Conservation (phyloP, 129 eudicot species). For the Solidago caesia region DNA sequence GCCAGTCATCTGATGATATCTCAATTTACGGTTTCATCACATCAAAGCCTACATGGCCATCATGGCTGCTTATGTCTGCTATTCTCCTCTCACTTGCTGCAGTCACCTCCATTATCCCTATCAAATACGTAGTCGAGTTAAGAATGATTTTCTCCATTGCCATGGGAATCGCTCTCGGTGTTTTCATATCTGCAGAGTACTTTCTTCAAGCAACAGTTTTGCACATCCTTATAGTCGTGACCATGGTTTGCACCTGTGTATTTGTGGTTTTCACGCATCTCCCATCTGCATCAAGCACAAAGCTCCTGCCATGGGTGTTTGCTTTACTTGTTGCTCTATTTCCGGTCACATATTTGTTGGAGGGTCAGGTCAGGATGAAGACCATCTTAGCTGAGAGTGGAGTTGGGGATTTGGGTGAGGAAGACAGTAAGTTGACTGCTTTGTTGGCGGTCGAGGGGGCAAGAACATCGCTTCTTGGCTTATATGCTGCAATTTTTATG, state of each 20-base stretch:
- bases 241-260: constrained; percentile 83
- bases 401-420: constrained; percentile 57
- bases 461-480: constrained; percentile 89
- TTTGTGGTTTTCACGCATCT: constrained; percentile 91
- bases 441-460: constrained; percentile 92
- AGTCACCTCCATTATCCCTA: constrained; percentile 82
- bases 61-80: constrained; percentile 87
- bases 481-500: constrained; percentile 96
- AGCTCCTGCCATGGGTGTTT: constrained; percentile 86
- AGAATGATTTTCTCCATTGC: constrained; percentile 70
- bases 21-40: constrained; percentile 91
- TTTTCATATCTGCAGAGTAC: constrained; percentile 85
- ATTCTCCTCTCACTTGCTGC: constrained; percentile 86
- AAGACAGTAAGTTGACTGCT: constrained; percentile 66
- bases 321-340: constrained; percentile 95
- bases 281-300: constrained; percentile 95
- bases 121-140: constrained; percentile 79
- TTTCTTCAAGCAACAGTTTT: constrained; percentile 79
- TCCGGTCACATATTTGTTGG: constrained; percentile 87
- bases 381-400: constrained; percentile 51
- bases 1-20: constrained; percentile 84
- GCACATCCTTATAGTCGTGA: constrained; percentile 72
- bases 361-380: constrained; percentile 83
- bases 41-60: constrained; percentile 93
- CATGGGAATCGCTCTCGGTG: constrained; percentile 84